A percentile compares a stretch with the other conserved stretches of the same genome.
These are phyloP conservation scores for Parmelia sp. DNA, from an alignment of 495 filamentous ascomycete genomes.

Conservation along the genomic window DNA sequence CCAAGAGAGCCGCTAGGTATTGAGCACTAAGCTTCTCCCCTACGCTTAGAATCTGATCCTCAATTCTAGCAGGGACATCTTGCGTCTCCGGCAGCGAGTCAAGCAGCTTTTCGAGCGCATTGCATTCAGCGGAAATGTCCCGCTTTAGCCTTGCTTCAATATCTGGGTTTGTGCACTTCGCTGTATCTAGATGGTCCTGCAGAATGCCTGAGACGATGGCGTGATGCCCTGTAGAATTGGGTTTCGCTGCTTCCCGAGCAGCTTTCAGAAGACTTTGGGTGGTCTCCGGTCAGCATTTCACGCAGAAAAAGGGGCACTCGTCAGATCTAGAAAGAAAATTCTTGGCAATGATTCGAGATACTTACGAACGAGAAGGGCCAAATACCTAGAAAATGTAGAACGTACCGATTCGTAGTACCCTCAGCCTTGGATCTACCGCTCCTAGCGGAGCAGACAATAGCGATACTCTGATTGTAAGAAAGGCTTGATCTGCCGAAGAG, in stretches of 20 bases:
- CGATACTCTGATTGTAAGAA: constrained; percentile 50
- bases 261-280: constrained; percentile 20
- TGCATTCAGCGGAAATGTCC: constrained; percentile 70
- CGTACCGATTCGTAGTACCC: constrained; percentile 85
- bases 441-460: constrained; percentile 86
- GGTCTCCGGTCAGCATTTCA: not conserved
- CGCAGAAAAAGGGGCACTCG: not conserved
- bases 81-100: constrained; percentile 53
- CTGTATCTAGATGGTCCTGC: constrained; percentile 13
- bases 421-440: constrained; percentile 85
- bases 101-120: constrained; percentile 51
- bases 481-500: constrained; percentile 6
- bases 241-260: constrained; percentile 19
- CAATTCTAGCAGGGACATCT: constrained; percentile 70
- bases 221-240: constrained; percentile 8
- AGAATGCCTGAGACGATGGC: constrained; percentile 21
- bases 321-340: not conserved
- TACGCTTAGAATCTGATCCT: constrained; percentile 85
- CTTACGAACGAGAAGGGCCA: not conserved
- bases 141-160: constrained; percentile 50
- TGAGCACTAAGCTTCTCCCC: constrained; percentile 91
- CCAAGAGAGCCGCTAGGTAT: constrained; percentile 74
- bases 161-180: constrained; percentile 40
- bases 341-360: not conserved
- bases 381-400: not conserved